Evolutionary conservation across 768 basidiomycete genomes (phyloP).

Genomic region (Termitomyces sp.): DNA sequence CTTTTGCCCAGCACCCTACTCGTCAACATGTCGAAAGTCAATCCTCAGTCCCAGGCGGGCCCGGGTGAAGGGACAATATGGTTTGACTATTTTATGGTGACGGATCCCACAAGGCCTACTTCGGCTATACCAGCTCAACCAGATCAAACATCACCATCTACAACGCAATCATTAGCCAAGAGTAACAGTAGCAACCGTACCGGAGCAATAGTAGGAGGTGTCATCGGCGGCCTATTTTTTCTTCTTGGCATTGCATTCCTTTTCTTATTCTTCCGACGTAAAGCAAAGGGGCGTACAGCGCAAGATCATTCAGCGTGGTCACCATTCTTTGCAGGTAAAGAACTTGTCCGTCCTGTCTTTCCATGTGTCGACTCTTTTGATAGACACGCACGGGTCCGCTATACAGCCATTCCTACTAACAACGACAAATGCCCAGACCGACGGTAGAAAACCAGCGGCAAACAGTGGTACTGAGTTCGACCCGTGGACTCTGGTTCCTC

Average conservation of each 20-base stretch:
- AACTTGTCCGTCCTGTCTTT: not conserved
- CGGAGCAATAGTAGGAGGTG: conserved; percentile 25
- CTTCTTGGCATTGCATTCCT: conserved; percentile 12
- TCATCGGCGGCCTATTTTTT: conserved; percentile 21
- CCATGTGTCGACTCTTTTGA: not conserved
- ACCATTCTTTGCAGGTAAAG: not conserved
- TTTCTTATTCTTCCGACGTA: conserved; percentile 18
- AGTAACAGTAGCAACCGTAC: not conserved
- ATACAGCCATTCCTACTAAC: conserved; percentile 10
- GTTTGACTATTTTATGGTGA: conserved; percentile 35
- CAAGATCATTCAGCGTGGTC: not conserved
- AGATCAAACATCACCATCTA: not conserved
- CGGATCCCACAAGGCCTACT: conserved; percentile 17
- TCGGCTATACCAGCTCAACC: conserved; percentile 1
- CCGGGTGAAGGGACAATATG: conserved; percentile 33
- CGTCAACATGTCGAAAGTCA: conserved; percentile 30
- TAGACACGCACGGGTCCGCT: not conserved
- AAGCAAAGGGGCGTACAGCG: conserved; percentile 1
- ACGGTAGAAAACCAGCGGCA: not conserved
- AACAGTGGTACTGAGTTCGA: conserved; percentile 1
- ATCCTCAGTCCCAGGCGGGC: conserved; percentile 8
- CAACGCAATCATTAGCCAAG: not conserved
- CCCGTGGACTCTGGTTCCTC: not conserved
- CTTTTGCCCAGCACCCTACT: conserved; percentile 20
- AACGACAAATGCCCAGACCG: not conserved